Evolutionary conservation across 129 eudicot genomes (phyloP).

Genomic region (Lactuca saligna): DNA sequence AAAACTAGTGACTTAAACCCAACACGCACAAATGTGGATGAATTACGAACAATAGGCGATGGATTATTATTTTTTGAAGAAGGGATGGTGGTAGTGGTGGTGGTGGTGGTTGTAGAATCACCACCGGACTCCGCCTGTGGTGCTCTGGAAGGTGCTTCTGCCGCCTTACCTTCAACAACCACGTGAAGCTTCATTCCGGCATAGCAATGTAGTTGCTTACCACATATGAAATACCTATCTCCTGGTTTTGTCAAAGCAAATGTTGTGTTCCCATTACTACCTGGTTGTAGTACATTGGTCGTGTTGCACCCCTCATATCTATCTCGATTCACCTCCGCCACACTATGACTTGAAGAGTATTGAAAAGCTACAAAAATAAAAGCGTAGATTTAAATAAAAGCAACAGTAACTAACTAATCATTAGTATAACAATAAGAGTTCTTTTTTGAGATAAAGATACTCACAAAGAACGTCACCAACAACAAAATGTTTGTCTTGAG

Average conservation of each 20-base stretch:
- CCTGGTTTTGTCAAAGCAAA: slow-evolving; percentile 51
- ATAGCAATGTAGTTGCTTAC: slow-evolving; percentile 59
- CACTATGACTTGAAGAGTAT: slow-evolving; percentile 57
- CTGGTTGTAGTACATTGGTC: slow-evolving; percentile 49
- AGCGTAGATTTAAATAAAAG: not conserved
- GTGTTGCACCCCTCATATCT: slow-evolving; percentile 57
- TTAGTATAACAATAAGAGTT: not conserved
- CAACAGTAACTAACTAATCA: not conserved
- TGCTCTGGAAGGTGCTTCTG: slow-evolving; percentile 46
- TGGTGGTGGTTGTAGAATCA: slow-evolving; percentile 38
- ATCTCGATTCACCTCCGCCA: slow-evolving; percentile 47
- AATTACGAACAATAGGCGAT: slow-evolving; percentile 31
- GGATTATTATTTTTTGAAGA: slow-evolving; percentile 61
- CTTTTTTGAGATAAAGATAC: slow-evolving; percentile 10
- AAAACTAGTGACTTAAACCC: slow-evolving; percentile 23
- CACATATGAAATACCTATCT: slow-evolving; percentile 55
- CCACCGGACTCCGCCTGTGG: slow-evolving; percentile 44
- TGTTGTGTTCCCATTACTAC: slow-evolving; percentile 73
- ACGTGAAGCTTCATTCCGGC: slow-evolving; percentile 82
- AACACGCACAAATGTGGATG: slow-evolving; percentile 22
- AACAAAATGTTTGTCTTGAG: slow-evolving; percentile 49
- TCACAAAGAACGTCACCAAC: slow-evolving; percentile 73
- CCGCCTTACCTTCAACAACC: slow-evolving; percentile 30
- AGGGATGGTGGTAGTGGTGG: slow-evolving; percentile 29
- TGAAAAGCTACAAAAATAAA: slow-evolving; percentile 51